Evolutionary conservation across 176 grass and related monocot genomes (phyloP).

Genomic region (Hsuehochloa calcarea): DNA sequence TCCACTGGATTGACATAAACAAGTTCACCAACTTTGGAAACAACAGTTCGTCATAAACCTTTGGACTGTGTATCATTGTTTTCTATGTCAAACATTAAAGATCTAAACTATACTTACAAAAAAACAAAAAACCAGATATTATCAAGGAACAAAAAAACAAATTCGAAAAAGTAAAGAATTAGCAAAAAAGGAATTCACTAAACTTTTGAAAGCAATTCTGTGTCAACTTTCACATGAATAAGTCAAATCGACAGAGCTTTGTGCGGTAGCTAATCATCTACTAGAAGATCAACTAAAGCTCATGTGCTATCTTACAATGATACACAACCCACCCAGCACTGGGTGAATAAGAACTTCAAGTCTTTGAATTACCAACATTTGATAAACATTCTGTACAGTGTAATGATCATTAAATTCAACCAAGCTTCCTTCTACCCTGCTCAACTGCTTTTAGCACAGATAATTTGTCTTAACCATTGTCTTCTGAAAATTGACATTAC

Average conservation of each 20-base stretch:
- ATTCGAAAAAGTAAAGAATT: not conserved
- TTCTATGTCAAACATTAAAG: not conserved
- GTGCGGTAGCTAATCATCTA: not conserved
- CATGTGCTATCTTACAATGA: not conserved
- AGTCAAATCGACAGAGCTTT: not conserved
- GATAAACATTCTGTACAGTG: not conserved
- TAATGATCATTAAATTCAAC: not conserved
- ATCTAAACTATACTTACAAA: not conserved
- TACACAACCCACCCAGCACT: not conserved
- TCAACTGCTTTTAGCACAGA: not conserved
- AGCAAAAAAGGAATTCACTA: not conserved
- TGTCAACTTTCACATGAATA: not conserved
- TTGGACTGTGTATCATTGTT: not conserved
- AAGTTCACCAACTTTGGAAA: not conserved
- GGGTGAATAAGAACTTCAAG: not conserved
- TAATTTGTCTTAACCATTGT: not conserved
- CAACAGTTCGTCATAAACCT: not conserved
- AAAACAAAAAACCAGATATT: not conserved
- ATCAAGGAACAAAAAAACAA: not conserved
- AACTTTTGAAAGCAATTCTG: not conserved
- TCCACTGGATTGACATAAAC: not conserved
- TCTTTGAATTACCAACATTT: not conserved
- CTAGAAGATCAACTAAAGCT: not conserved
- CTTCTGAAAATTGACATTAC: not conserved
- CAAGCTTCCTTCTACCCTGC: not conserved